Percentiles rank a stretch among this genome's conserved stretches.
These are phyloP conservation scores for Gyromitra esculenta DNA, from an alignment of 2,329 filamentous ascomycete genomes.

Conservation along the genomic window DNA sequence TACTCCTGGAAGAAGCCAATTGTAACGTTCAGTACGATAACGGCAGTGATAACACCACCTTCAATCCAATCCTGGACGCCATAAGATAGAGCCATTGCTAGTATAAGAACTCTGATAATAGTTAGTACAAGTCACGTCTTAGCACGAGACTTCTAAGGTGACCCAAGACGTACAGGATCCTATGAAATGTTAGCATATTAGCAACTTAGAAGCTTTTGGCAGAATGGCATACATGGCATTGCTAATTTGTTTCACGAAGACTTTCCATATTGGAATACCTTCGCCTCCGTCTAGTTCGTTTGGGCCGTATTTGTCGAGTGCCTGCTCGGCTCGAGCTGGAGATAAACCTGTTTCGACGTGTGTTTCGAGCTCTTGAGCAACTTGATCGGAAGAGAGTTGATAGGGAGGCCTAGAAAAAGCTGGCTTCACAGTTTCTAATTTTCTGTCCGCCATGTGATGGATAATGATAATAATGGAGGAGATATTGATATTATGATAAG, in stretches of 20 bases:
- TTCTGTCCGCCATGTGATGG: slow-evolving; percentile 30
- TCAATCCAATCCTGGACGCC: slow-evolving; percentile 69
- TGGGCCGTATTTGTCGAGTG: slow-evolving; percentile 70
- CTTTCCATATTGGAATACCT: slow-evolving; percentile 75
- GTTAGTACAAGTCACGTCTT: slow-evolving; percentile 16
- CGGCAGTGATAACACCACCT: slow-evolving; percentile 69
- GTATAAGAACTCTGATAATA: slow-evolving; percentile 60
- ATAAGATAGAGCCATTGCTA: slow-evolving; percentile 62
- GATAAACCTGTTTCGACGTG: slow-evolving; percentile 74
- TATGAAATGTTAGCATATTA: slow-evolving; percentile 46
- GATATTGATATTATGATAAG: neutral
- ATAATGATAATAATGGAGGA: slow-evolving; percentile 25
- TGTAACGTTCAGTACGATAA: slow-evolving; percentile 68
- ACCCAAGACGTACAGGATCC: slow-evolving; percentile 51
- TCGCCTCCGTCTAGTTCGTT: slow-evolving; percentile 77
- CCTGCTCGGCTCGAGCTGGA: slow-evolving; percentile 68
- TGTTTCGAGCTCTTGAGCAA: slow-evolving; percentile 70
- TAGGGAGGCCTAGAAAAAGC: slow-evolving; percentile 60
- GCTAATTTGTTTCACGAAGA: slow-evolving; percentile 75
- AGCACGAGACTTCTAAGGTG: neutral
- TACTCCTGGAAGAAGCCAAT: slow-evolving; percentile 71
- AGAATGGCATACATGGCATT: slow-evolving; percentile 73
- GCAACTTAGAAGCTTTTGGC: slow-evolving; percentile 2
- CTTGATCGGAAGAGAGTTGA: slow-evolving; percentile 69
- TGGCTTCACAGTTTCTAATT: slow-evolving; percentile 19